Conservation (phyloP, 2,329 filamentous ascomycete species). For the Microsporum canis region DNA sequence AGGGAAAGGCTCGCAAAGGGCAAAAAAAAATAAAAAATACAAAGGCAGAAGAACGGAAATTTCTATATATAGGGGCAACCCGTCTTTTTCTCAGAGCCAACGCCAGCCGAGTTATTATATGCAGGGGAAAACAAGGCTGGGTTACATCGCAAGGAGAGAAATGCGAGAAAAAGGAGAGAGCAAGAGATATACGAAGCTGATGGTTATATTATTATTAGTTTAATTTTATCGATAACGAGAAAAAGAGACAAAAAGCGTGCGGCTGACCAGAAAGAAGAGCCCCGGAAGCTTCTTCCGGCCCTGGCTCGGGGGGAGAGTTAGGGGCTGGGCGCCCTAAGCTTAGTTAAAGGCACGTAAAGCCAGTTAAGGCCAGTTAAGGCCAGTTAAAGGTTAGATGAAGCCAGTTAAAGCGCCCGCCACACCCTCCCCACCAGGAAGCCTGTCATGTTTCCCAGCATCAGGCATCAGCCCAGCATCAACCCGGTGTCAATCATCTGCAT, state of each 20-base stretch:
- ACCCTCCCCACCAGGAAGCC: not conserved
- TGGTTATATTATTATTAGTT: not conserved
- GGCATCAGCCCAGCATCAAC: not conserved
- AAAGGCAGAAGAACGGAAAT: not conserved
- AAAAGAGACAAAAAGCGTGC: not conserved
- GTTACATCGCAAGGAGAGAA: not conserved
- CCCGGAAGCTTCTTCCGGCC: not conserved
- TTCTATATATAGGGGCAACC: not conserved
- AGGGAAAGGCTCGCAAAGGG: not conserved
- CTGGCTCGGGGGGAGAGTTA: not conserved
- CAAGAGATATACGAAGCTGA: not conserved
- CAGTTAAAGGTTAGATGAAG: slow-evolving; percentile 3
- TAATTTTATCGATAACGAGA: not conserved
- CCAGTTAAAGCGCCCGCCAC: not conserved
- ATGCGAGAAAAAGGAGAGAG: not conserved
- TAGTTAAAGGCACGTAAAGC: not conserved
- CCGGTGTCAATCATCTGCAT: not conserved
- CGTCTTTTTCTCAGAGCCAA: not conserved
- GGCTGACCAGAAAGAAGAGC: not conserved
- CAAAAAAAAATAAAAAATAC: not conserved
- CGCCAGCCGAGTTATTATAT: not conserved
- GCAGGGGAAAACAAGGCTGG: not conserved
- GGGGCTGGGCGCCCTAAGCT: not conserved
- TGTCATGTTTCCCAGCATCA: not conserved
- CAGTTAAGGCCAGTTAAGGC: not conserved